Conservation (phyloP, 495 filamentous ascomycete species). For the Cryomyces minteri region DNA sequence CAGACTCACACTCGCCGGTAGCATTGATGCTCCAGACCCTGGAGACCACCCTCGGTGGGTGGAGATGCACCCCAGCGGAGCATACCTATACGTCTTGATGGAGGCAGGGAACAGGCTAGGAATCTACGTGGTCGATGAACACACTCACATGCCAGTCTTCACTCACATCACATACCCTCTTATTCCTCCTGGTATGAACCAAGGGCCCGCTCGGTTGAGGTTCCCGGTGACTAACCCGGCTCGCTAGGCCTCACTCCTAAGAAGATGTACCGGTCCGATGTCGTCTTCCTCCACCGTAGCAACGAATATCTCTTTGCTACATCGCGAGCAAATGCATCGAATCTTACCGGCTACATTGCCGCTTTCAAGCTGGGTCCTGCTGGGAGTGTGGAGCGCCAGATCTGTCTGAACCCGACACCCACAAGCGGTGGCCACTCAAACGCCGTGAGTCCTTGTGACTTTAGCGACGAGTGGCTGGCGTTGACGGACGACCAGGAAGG, state of each 20-base stretch:
- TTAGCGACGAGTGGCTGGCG: conserved; percentile 70
- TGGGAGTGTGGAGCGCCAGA: conserved; percentile 56
- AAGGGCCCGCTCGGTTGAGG: no score
- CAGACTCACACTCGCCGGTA: conserved; percentile 44
- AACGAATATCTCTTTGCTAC: conserved; percentile 62
- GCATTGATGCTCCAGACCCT: conserved; percentile 46
- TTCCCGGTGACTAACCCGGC: no score
- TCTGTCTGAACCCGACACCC: conserved; percentile 64
- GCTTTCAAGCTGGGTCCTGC: conserved; percentile 52
- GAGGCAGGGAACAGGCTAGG: conserved; percentile 40
- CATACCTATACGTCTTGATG: conserved; percentile 71
- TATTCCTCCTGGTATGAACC: conserved; percentile 43
- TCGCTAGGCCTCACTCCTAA: conserved; percentile 13
- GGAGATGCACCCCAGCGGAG: conserved; percentile 54
- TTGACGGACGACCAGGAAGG: conserved; percentile 73
- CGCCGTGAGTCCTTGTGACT: conserved; percentile 59
- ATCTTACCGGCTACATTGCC: conserved; percentile 61
- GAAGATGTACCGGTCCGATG: conserved; percentile 55
- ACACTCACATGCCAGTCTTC: conserved; percentile 63
- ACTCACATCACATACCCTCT: conserved; percentile 59
- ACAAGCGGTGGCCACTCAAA: conserved; percentile 77
- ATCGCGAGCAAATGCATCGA: conserved; percentile 55
- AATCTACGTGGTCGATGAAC: conserved; percentile 53
- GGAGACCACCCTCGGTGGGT: conserved; percentile 74
- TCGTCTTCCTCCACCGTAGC: conserved; percentile 46